A percentile compares a stretch with the other conserved stretches of the same genome.
Evolutionary conservation across 768 basidiomycete species (phyloP).

Genomic region (Boletus tomentosulus): DNA sequence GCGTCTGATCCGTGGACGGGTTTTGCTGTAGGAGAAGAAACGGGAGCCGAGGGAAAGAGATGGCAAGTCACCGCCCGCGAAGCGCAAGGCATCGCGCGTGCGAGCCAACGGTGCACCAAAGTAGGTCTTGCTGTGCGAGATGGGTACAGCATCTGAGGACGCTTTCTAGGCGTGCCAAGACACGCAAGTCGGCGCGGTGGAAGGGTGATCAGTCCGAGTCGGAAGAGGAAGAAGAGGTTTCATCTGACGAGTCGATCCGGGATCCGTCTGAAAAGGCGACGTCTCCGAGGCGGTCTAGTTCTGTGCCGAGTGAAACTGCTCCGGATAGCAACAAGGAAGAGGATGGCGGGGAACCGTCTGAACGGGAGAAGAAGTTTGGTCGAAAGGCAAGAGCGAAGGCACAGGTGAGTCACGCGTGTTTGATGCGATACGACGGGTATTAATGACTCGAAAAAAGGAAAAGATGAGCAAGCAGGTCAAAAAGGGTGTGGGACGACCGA

Average conservation of each 20-base stretch:
- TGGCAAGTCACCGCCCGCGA: conserved; percentile 43
- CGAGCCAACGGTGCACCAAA: conserved; percentile 27
- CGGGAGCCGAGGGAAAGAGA: conserved; percentile 42
- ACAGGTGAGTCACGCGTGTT: conserved; percentile 29
- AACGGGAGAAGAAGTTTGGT: conserved; percentile 35
- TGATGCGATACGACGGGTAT: background rate
- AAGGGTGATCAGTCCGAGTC: conserved; percentile 31
- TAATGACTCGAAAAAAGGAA: conserved; percentile 16
- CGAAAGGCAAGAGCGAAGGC: conserved; percentile 38
- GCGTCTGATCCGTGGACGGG: conserved; percentile 3
- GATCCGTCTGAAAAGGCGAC: conserved; percentile 36
- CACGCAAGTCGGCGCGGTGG: conserved; percentile 26
- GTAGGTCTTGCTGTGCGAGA: conserved; percentile 11
- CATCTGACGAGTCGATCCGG: conserved; percentile 32
- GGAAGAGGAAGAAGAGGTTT: conserved; percentile 27
- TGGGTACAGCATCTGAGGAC: conserved; percentile 1
- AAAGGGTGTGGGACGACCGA: conserved; percentile 21
- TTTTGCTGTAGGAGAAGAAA: conserved; percentile 34
- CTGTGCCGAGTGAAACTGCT: conserved; percentile 38
- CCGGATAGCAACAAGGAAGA: conserved; percentile 28
- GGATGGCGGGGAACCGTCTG: conserved; percentile 25
- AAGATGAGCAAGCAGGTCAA: conserved; percentile 27
- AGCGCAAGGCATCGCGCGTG: conserved; percentile 48
- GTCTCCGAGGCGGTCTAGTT: conserved; percentile 24
- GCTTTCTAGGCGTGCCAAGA: conserved; percentile 26